A percentile compares a stretch with the other conserved stretches of the same genome.
Conservation (phyloP, 73 alveolate genomes). For the Uronychia binucleata region DNA sequence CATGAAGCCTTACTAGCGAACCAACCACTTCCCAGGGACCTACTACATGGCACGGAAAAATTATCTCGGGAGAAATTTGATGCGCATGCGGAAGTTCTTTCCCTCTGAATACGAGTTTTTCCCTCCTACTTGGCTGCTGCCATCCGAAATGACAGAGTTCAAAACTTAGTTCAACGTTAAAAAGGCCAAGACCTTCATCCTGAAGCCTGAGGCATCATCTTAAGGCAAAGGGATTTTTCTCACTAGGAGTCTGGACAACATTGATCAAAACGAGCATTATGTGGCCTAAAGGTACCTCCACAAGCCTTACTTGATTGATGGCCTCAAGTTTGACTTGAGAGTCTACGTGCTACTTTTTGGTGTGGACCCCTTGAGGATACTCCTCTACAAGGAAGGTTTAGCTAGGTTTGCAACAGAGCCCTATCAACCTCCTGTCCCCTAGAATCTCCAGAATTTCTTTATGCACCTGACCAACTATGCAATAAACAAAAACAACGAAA, state of each 20-base stretch:
- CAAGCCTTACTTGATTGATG: slow-evolving; percentile 84
- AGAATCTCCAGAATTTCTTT: slow-evolving; percentile 4
- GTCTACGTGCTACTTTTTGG: slow-evolving; percentile 72
- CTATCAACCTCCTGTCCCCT: slow-evolving; percentile 27
- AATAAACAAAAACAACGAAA: slow-evolving; percentile 23
- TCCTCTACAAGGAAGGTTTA: slow-evolving; percentile 56
- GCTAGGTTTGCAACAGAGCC: slow-evolving; percentile 68
- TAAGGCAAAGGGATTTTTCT: slow-evolving; percentile 42
- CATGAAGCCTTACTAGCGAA: slow-evolving; percentile 69
- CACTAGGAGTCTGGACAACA: slow-evolving; percentile 8
- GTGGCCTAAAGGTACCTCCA: slow-evolving; percentile 76
- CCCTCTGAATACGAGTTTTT: slow-evolving; percentile 28
- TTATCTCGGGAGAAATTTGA: slow-evolving; percentile 53
- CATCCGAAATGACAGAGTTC: slow-evolving; percentile 15
- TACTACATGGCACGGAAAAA: slow-evolving; percentile 83
- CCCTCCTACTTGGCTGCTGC: slow-evolving; percentile 42
- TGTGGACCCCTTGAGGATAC: slow-evolving; percentile 62
- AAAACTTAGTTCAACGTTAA: neutral
- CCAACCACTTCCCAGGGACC: slow-evolving; percentile 84
- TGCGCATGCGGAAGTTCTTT: slow-evolving; percentile 51
- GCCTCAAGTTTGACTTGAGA: slow-evolving; percentile 89
- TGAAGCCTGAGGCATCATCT: slow-evolving; percentile 40
- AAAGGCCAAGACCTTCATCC: slow-evolving; percentile 7
- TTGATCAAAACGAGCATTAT: slow-evolving; percentile 47
- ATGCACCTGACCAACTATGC: slow-evolving; percentile 48